A percentile compares a stretch with the other conserved stretches of the same genome.
These are phyloP conservation scores for Syzygium malaccense DNA, from an alignment of 441 rosid genomes.

Conservation along the genomic window DNA sequence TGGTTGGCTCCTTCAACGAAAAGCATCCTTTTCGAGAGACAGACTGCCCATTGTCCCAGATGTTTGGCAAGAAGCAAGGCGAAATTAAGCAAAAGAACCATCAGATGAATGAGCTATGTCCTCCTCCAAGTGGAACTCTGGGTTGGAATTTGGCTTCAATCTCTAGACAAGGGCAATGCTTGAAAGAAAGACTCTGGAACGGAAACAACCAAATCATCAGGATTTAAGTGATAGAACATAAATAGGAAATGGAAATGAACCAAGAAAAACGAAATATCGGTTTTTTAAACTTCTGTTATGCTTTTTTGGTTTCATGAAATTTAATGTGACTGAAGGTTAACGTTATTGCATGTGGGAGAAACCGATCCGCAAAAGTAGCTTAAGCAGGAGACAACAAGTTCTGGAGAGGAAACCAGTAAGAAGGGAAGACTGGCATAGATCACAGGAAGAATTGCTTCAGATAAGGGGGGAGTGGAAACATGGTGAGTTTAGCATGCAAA, in stretches of 20 bases:
- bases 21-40: background rate
- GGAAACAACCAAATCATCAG: background rate
- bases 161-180: conserved; percentile 46
- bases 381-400: background rate
- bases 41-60: background rate
- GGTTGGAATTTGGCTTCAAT: conserved; percentile 63
- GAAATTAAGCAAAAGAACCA: background rate
- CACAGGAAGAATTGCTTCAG: background rate
- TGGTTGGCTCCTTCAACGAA: background rate
- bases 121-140: conserved; percentile 87
- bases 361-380: background rate
- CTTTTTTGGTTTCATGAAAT: background rate
- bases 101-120: conserved; percentile 59
- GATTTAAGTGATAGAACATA: background rate
- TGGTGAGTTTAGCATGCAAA: background rate
- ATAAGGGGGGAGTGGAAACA: background rate
- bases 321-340: background rate
- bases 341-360: background rate
- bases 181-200: conserved; percentile 70
- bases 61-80: background rate
- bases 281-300: background rate
- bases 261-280: background rate
- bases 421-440: background rate
- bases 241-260: background rate
- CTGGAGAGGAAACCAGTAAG: background rate